These are phyloP conservation scores for Barnettozyma vustinii DNA, from an alignment of 805 yeast species.

Conservation along the genomic window DNA sequence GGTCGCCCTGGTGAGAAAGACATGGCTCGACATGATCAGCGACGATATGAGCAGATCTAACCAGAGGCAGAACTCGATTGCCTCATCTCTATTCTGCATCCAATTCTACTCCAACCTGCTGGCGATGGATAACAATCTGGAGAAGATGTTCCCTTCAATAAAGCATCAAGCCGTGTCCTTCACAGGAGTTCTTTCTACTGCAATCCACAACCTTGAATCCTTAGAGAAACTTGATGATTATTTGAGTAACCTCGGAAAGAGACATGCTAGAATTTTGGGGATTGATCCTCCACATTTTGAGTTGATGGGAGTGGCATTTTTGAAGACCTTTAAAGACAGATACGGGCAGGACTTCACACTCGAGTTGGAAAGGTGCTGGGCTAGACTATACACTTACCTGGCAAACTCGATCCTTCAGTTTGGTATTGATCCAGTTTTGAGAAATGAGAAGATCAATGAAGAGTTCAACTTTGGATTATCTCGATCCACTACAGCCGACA, in stretches of 20 bases:
- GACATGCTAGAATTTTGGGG: conserved; percentile 71
- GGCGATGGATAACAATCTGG: conserved; percentile 54
- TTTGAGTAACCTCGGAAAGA: conserved; percentile 58
- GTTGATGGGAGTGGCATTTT: conserved; percentile 67
- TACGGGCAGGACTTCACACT: conserved; percentile 47
- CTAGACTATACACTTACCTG: conserved; percentile 59
- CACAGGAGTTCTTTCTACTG: conserved; percentile 70
- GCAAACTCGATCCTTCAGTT: conserved; percentile 59
- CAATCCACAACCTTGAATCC: conserved; percentile 60
- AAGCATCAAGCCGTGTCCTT: conserved; percentile 75
- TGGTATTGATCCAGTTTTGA: conserved; percentile 36
- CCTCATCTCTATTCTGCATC: conserved; percentile 61
- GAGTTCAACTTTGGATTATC: conserved; percentile 2
- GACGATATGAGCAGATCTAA: conserved; percentile 25
- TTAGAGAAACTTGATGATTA: conserved; percentile 53
- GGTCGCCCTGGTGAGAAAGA: conserved; percentile 28
- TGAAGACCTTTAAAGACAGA: conserved; percentile 63
- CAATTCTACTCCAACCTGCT: conserved; percentile 72
- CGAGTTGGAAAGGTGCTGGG: conserved; percentile 66
- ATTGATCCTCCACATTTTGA: conserved; percentile 65
- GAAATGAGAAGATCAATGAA: conserved; percentile 25
- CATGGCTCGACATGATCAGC: conserved; percentile 35
- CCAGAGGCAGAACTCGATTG: conserved; percentile 27
- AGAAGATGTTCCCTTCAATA: conserved; percentile 64
- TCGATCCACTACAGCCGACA: not conserved